Conservation (phyloP, 768 basidiomycete genomes). For the Lepiota brunneoincarnata region DNA sequence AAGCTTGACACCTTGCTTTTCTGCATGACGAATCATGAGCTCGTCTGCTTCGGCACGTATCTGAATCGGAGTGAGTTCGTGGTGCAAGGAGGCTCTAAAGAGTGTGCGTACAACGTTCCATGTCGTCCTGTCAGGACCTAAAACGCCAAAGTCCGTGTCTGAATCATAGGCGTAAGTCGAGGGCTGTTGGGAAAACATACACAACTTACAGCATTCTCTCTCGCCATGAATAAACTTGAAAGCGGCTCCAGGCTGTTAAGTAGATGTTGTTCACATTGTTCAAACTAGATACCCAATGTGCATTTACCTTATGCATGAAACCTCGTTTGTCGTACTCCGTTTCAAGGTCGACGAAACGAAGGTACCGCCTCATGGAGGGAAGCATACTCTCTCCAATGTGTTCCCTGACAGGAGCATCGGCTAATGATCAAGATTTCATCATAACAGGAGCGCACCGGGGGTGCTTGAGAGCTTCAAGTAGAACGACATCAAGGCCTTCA, state of each 20-base stretch:
- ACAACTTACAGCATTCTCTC: constrained; percentile 52
- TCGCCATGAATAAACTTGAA: constrained; percentile 57
- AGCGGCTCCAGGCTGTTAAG: constrained; percentile 52
- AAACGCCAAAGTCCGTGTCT: constrained; percentile 60
- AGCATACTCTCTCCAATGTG: constrained; percentile 37
- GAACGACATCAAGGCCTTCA: constrained; percentile 56
- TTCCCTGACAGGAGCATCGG: constrained; percentile 26
- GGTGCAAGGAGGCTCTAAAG: neutral
- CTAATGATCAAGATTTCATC: neutral
- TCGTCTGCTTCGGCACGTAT: constrained; percentile 58
- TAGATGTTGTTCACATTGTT: neutral
- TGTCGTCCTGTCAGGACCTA: constrained; percentile 44
- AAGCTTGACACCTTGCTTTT: constrained; percentile 41
- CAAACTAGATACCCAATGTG: neutral
- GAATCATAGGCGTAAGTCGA: neutral
- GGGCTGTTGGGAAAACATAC: neutral
- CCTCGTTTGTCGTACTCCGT: constrained; percentile 26
- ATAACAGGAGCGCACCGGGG: constrained; percentile 37
- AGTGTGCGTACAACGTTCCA: constrained; percentile 58
- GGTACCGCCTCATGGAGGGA: constrained; percentile 28
- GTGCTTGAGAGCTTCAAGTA: constrained; percentile 57
- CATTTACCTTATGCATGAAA: constrained; percentile 26
- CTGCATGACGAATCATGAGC: constrained; percentile 55
- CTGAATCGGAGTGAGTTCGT: constrained; percentile 22
- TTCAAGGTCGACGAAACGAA: constrained; percentile 31